These are phyloP conservation scores for Stagonosporopsis cucurbitacearum DNA, from an alignment of 2,329 filamentous ascomycete genomes.

Conservation along the genomic window DNA sequence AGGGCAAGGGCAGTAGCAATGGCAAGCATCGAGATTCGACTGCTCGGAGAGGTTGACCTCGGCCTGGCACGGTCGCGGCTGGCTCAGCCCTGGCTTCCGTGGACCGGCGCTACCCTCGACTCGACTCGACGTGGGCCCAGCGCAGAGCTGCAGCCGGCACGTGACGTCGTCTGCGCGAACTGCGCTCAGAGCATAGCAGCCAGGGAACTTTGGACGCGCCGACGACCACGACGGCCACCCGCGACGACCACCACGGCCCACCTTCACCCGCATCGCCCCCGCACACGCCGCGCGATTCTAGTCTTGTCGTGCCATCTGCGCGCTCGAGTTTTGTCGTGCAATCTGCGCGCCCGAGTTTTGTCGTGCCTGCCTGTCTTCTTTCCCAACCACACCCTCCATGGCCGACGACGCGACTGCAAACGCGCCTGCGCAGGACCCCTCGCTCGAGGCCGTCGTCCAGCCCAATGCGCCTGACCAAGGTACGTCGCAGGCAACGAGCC, in stretches of 20 bases:
- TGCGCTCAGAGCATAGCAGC: conserved; percentile 39
- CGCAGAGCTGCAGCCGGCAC: neutral
- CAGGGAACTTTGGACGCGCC: conserved; percentile 34
- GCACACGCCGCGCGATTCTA: conserved; percentile 6
- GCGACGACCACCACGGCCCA: conserved; percentile 20
- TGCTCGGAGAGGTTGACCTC: conserved; percentile 12
- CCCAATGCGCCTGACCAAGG: conserved; percentile 41
- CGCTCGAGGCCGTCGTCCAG: conserved; percentile 33
- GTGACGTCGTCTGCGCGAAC: conserved; percentile 20
- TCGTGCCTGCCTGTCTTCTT: too few species aligned
- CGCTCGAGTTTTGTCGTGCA: too few species aligned
- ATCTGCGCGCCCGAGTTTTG: too few species aligned
- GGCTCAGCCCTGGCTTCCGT: neutral
- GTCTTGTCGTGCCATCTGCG: neutral
- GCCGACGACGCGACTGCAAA: conserved; percentile 43
- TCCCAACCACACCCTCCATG: conserved; percentile 29
- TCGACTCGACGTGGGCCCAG: neutral
- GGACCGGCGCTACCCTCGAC: conserved; percentile 5
- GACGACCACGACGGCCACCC: conserved; percentile 22
- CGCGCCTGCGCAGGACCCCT: conserved; percentile 37
- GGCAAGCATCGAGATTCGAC: neutral
- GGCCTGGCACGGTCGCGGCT: conserved; percentile 7
- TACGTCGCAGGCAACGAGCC: conserved; percentile 22
- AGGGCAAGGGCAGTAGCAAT: neutral
- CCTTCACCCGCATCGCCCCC: conserved; percentile 36